Evolutionary conservation across 768 basidiomycete genomes (phyloP).

Genomic region (Suillus lakei): DNA sequence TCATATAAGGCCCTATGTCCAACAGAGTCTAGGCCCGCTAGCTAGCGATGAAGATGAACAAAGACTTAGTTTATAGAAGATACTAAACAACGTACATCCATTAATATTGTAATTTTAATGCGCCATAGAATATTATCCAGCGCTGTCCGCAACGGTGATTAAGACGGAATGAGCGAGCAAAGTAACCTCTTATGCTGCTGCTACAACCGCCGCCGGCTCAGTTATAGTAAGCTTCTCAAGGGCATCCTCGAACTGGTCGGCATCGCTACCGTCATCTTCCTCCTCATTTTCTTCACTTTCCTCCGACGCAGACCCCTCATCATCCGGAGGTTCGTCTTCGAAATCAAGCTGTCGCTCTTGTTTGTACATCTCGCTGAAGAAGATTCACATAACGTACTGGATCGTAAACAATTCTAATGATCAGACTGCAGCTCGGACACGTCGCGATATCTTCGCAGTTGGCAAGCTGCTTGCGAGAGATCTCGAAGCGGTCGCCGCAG

Average conservation of each 20-base stretch:
- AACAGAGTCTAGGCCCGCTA: neutral
- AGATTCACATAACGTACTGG: conserved; percentile 63
- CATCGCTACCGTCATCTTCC: conserved; percentile 41
- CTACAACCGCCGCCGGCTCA: neutral
- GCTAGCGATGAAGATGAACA: neutral
- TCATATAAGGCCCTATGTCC: neutral
- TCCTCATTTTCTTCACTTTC: conserved; percentile 46
- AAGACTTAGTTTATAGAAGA: neutral
- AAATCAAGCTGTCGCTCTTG: conserved; percentile 67
- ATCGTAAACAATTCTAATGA: conserved; percentile 93
- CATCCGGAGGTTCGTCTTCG: conserved; percentile 75
- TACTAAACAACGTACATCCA: neutral
- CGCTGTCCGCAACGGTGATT: neutral
- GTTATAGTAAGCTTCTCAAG: conserved; percentile 57
- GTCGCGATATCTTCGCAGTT: conserved; percentile 93
- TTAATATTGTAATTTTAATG: neutral
- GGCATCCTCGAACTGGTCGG: conserved; percentile 65
- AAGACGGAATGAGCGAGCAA: neutral
- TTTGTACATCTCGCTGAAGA: neutral
- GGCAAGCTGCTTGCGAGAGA: conserved; percentile 80
- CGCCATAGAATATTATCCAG: neutral
- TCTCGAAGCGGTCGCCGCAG: conserved; percentile 98
- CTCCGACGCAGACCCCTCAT: conserved; percentile 35
- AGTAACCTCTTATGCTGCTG: neutral
- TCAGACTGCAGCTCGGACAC: conserved; percentile 94